These are phyloP conservation scores for Colletotrichum sp. DNA, from an alignment of 2,329 filamentous ascomycete genomes.

Conservation along the genomic window DNA sequence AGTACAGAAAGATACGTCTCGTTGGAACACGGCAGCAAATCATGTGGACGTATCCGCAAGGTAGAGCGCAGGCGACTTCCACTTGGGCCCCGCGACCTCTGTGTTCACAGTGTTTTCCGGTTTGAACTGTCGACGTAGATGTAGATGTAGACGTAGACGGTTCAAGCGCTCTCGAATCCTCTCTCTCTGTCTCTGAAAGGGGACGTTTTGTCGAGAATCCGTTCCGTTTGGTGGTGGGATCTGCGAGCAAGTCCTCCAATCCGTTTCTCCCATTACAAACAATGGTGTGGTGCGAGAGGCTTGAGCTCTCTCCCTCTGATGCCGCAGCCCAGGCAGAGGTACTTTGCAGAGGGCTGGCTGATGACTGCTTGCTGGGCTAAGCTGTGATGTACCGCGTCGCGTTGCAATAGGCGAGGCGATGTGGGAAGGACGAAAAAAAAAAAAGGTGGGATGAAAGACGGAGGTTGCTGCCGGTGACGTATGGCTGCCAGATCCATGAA, in stretches of 20 bases:
- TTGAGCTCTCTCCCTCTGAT: neutral
- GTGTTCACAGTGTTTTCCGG: neutral
- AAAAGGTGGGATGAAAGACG: neutral
- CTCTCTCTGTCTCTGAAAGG: neutral
- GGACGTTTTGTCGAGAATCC: neutral
- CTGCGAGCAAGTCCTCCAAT: neutral
- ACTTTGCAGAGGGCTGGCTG: neutral
- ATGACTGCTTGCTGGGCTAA: neutral
- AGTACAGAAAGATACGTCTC: neutral
- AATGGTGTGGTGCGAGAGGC: conserved; percentile 12
- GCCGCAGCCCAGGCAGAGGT: neutral
- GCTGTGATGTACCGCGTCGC: neutral
- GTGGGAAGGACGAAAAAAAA: neutral
- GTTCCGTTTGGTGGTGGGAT: neutral
- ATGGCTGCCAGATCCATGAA: conserved; percentile 12
- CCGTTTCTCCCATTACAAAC: neutral
- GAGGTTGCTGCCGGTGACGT: conserved; percentile 10
- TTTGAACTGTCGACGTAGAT: neutral
- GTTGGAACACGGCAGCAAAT: conserved; percentile 7
- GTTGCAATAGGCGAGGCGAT: neutral
- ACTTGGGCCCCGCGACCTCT: conserved; percentile 7
- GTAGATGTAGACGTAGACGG: neutral
- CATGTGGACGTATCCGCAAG: conserved; percentile 2
- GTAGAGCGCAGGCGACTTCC: neutral
- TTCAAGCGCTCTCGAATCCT: neutral